A percentile compares a stretch with the other conserved stretches of the same genome.
Evolutionary conservation across 768 basidiomycete genomes (phyloP).

Genomic region (Mrakia blollopis): DNA sequence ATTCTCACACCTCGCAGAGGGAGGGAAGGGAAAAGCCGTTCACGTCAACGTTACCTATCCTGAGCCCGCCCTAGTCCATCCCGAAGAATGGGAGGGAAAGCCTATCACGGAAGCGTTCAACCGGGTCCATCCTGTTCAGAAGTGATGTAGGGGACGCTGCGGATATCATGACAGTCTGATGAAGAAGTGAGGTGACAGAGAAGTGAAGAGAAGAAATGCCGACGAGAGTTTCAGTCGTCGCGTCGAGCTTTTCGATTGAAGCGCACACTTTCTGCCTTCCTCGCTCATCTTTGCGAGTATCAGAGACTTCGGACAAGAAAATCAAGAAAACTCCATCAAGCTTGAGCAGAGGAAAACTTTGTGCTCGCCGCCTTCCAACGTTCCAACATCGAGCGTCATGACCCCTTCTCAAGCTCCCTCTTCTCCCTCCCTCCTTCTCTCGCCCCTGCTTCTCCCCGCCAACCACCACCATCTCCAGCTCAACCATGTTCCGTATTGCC

Average conservation of each 20-base stretch:
- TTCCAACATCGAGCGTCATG: too few relatives aligned
- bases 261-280: too few relatives aligned
- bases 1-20: too few relatives aligned
- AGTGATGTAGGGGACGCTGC: neutral
- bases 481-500: neutral
- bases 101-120: neutral
- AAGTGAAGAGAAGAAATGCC: too few relatives aligned
- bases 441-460: neutral
- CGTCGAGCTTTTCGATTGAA: too few relatives aligned
- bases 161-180: neutral
- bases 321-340: too few relatives aligned
- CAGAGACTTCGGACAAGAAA: too few relatives aligned
- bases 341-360: too few relatives aligned
- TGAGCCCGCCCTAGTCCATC: neutral
- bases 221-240: too few relatives aligned
- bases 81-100: neutral
- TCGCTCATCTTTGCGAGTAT: too few relatives aligned
- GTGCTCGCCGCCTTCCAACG: too few relatives aligned
- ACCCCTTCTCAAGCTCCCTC: neutral
- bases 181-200: too few relatives aligned
- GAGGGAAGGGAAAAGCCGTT: neutral
- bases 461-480: neutral
- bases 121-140: neutral
- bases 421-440: neutral
- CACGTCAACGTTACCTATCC: neutral